These are phyloP conservation scores for Ganoderma lucidum DNA, from an alignment of 1,284 basidiomycete genomes.

Conservation along the genomic window DNA sequence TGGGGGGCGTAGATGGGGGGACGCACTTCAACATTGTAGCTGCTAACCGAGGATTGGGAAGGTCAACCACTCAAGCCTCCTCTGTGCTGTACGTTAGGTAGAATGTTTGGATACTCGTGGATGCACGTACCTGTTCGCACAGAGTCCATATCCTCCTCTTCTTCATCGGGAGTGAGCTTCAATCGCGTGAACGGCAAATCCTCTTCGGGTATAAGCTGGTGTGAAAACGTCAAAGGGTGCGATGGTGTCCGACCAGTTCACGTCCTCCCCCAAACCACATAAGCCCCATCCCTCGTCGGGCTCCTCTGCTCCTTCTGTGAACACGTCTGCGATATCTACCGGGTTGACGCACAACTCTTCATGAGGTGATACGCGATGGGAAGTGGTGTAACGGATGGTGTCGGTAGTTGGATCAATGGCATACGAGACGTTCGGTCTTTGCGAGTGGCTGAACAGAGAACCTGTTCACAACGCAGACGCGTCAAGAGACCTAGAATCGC, in stretches of 20 bases:
- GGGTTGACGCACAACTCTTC: conserved; percentile 82
- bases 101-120: neutral
- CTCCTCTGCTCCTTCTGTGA: conserved; percentile 16
- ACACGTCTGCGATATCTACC: conserved; percentile 37
- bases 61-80: conserved; percentile 84
- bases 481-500: too few species aligned
- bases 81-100: conserved; percentile 35
- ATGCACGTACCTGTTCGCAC: conserved; percentile 60
- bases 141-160: conserved; percentile 60
- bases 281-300: conserved; percentile 57
- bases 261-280: conserved; percentile 40
- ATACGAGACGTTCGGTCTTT: conserved; percentile 79
- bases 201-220: conserved; percentile 59
- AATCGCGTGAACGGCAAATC: conserved; percentile 69
- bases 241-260: conserved; percentile 38
- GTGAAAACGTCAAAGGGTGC: conserved; percentile 10
- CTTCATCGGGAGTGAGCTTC: conserved; percentile 58
- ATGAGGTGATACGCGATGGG: conserved; percentile 56
- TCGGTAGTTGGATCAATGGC: conserved; percentile 52
- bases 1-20: neutral
- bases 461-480: too few species aligned
- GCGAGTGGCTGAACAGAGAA: conserved; percentile 42
- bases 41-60: conserved; percentile 71
- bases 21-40: conserved; percentile 73
- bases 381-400: conserved; percentile 73